Percentiles rank a stretch among this genome's conserved stretches.
Evolutionary conservation across 2,329 filamentous ascomycete genomes (phyloP).

Genomic region (Aspergillus sp.): DNA sequence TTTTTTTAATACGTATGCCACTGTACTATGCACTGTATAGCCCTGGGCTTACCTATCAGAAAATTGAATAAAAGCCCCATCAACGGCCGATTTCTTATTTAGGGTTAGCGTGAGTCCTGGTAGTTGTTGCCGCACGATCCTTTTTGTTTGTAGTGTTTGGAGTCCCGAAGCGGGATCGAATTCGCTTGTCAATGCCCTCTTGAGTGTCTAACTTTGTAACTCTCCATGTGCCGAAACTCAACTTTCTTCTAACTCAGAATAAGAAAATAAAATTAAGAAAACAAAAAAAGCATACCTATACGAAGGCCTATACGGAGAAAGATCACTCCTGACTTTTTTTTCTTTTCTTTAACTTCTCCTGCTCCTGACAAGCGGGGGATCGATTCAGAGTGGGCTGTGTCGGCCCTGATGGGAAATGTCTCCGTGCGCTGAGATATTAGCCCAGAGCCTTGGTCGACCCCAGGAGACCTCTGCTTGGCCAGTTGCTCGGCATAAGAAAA

Average conservation of each 20-base stretch:
- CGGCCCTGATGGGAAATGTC: background rate
- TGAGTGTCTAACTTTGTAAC: no score
- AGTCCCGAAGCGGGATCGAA: no score
- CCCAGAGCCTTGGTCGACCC: background rate
- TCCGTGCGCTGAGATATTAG: background rate
- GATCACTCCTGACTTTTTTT: background rate
- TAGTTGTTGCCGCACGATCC: constrained; percentile 24
- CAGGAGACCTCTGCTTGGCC: background rate
- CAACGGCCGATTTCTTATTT: constrained; percentile 24
- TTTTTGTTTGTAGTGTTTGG: background rate
- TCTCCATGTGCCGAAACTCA: no score
- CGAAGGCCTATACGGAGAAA: no score
- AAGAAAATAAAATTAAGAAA: no score
- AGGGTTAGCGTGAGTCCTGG: no score
- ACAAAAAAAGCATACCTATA: no score
- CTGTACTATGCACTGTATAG: background rate
- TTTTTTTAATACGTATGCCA: background rate
- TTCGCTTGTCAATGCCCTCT: no score
- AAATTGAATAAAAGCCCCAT: constrained; percentile 23
- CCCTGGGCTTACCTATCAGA: constrained; percentile 26
- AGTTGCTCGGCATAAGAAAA: background rate
- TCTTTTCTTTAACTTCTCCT: background rate
- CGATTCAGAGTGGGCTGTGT: background rate
- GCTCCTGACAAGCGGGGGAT: background rate
- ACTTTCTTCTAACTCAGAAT: no score